These are phyloP conservation scores for Mycena sp. DNA, from an alignment of 1,284 basidiomycete species.

Conservation along the genomic window DNA sequence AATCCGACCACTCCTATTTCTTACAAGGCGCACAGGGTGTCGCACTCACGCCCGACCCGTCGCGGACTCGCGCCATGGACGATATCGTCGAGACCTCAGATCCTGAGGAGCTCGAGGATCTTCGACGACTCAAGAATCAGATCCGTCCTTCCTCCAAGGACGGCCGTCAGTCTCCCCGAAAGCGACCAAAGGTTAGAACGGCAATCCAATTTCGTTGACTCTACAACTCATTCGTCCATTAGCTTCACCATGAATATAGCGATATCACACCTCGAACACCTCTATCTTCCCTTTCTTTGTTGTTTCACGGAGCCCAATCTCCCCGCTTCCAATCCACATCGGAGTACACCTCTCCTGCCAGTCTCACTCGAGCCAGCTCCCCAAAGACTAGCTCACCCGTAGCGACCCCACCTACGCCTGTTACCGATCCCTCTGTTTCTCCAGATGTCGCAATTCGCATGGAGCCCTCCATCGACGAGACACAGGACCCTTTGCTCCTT, in stretches of 20 bases:
- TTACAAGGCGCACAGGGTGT: too few species aligned
- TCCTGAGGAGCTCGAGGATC: slow-evolving; percentile 61
- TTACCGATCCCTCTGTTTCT: slow-evolving; percentile 9
- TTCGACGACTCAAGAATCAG: slow-evolving; percentile 28
- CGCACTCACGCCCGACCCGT: background rate
- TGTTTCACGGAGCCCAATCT: slow-evolving; percentile 7
- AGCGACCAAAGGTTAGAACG: slow-evolving; percentile 47
- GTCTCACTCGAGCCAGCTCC: slow-evolving; percentile 22
- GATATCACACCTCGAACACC: slow-evolving; percentile 16
- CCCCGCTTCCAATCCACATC: slow-evolving; percentile 11
- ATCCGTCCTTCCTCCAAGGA: slow-evolving; percentile 15
- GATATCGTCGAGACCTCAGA: slow-evolving; percentile 74
- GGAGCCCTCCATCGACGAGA: background rate
- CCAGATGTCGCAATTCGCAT: background rate
- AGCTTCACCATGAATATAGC: slow-evolving; percentile 28
- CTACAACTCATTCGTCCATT: background rate
- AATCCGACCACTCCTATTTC: too few species aligned
- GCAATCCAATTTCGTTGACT: background rate
- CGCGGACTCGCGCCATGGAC: slow-evolving; percentile 37
- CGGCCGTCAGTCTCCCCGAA: slow-evolving; percentile 39
- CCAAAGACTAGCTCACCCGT: slow-evolving; percentile 23
- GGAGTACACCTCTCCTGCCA: slow-evolving; percentile 19
- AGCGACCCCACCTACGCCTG: slow-evolving; percentile 24
- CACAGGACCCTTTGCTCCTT: slow-evolving; percentile 21
- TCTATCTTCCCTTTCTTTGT: slow-evolving; percentile 5